Evolutionary conservation across 2,329 filamentous ascomycete species (phyloP).

Genomic region (Fusarium algeriense): DNA sequence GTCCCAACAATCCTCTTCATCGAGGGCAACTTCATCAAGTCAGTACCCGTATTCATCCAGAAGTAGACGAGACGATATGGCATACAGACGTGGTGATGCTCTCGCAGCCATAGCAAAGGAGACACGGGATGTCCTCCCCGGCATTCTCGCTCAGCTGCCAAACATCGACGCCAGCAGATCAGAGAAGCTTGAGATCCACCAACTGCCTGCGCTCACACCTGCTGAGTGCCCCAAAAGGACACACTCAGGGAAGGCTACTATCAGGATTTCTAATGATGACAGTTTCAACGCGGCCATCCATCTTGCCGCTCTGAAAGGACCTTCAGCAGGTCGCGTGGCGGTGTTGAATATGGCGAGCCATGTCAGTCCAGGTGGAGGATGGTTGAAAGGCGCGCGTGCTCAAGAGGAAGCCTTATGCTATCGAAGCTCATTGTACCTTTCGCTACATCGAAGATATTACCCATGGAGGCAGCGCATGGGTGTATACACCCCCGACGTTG

Average conservation of each 20-base stretch:
- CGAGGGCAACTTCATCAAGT: constrained; percentile 23
- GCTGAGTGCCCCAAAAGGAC: constrained; percentile 58
- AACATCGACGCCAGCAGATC: constrained; percentile 54
- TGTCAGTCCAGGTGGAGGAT: constrained; percentile 70
- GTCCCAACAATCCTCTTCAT: constrained; percentile 20
- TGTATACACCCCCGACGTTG: constrained; percentile 71
- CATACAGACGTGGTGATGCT: constrained; percentile 36
- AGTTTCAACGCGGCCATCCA: constrained; percentile 67
- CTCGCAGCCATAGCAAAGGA: constrained; percentile 61
- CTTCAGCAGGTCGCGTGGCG: constrained; percentile 57
- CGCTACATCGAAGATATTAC: constrained; percentile 63
- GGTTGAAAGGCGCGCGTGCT: constrained; percentile 69
- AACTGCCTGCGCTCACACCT: constrained; percentile 54
- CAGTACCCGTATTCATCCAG: constrained; percentile 12
- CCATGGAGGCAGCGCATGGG: constrained; percentile 63
- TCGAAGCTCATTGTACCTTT: constrained; percentile 66
- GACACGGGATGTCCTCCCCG: constrained; percentile 61
- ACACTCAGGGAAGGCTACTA: constrained; percentile 45
- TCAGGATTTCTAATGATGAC: constrained; percentile 68
- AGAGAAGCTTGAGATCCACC: constrained; percentile 47
- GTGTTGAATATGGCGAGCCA: constrained; percentile 76
- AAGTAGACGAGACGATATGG: constrained; percentile 26
- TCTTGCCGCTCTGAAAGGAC: constrained; percentile 47
- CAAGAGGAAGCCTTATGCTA: constrained; percentile 79
- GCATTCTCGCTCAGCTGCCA: constrained; percentile 60